A percentile compares a stretch with the other conserved stretches of the same genome.
phyloP scores from a whole-genome alignment of 2,329 filamentous ascomycete species.

The Monosporascus sp. region DNA sequence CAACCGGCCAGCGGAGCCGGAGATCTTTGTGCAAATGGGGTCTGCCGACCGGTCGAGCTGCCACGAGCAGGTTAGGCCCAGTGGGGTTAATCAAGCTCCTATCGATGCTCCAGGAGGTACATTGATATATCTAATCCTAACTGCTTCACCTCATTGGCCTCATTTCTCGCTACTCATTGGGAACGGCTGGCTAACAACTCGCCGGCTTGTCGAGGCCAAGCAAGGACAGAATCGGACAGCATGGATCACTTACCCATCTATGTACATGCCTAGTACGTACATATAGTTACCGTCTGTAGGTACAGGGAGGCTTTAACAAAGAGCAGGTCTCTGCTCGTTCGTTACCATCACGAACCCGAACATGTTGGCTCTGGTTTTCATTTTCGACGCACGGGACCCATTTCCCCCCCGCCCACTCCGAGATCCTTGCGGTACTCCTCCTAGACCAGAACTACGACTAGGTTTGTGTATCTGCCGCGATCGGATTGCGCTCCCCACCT shows the following conservation, averaged over 20 bases:
- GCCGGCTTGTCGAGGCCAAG: too few relatives aligned
- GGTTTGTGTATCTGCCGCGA: background rate
- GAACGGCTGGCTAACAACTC: too few relatives aligned
- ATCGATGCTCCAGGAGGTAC: conserved; percentile 3
- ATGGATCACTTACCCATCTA: background rate
- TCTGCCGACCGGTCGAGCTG: conserved; percentile 30
- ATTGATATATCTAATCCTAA: too few relatives aligned
- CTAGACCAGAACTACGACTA: background rate
- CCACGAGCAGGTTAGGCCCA: conserved; percentile 30
- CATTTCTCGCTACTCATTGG: too few relatives aligned
- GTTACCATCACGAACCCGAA: background rate
- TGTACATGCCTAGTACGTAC: conserved; percentile 2
- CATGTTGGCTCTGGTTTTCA: too few relatives aligned
- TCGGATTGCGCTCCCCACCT: background rate
- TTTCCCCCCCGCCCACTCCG: background rate
- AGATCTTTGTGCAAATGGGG: conserved; percentile 33
- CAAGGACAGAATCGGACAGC: too few relatives aligned
- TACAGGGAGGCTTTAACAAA: too few relatives aligned
- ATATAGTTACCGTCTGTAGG: background rate
- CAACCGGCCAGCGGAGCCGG: conserved; percentile 25
- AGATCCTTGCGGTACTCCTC: background rate
- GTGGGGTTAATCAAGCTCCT: conserved; percentile 15
- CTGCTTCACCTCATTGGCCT: background rate
- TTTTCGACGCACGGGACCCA: background rate
- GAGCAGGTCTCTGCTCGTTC: conserved; percentile 5